Evolutionary conservation across 2,329 filamentous ascomycete species (phyloP), one percentile per base, ranked within the genome.

Genomic region (Pseudogymnoascus sp.): DNA sequence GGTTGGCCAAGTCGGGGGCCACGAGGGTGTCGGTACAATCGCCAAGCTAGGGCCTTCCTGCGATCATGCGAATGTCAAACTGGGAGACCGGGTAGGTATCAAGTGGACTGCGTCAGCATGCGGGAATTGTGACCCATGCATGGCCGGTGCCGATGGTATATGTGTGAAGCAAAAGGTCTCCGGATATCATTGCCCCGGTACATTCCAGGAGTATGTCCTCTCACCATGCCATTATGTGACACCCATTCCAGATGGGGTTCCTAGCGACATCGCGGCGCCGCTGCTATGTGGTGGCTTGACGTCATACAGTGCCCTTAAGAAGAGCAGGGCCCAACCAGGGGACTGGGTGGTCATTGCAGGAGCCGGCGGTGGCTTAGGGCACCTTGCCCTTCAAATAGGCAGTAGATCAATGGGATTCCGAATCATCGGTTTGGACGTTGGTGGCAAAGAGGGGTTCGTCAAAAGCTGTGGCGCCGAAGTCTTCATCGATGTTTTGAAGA

Each of bases 121-220:
- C 66, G 82, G 79, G 7, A 73, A 79, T 38, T 86, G 84, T 73
- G 75, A 78, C 5, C 65, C 74, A 5, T 77, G 77, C 68, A 75
- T 86, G 0, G 82, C 82, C n/a, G 80, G 85, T 63, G 82, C 81
- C 1, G 87, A 88, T 66, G 84, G 83, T 18, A 77, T 84, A 16
- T 89, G 86, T 67, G 83, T 87, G 71, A 80, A 82, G 42, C 77
- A 79, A 64, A 83, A 82, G 70, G 72, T 89, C 59, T 85, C 82
- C 0, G 87, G 87, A 4, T 89, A 88, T 74, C 87, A 84, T 71
- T 84, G 81, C 42, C 86, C 86, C 0, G 87, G 87, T 38, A 90
- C 86, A n/a, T 90, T 89, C 71, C 87, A 89, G 71, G 85, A 89
- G 74, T 90, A 89, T 69, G 81, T 81, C 16, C 71, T 87, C 14